Evolutionary conservation across 148 eudicot species (phyloP).

Genomic region (Hydrangea macrophylla): DNA sequence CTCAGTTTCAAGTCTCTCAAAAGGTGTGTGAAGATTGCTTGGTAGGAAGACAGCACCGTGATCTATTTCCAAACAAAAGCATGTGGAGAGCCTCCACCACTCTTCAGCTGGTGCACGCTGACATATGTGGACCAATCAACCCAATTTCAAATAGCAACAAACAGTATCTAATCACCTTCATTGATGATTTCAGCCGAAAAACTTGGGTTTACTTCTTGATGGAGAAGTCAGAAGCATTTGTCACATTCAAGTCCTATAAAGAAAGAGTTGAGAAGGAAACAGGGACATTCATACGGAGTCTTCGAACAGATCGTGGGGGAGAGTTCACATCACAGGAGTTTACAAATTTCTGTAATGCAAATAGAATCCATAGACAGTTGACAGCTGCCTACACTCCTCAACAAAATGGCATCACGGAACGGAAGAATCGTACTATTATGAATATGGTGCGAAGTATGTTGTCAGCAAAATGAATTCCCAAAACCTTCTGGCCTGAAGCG

Average conservation of each 20-base stretch:
- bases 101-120: no score
- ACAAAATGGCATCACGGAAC: slow-evolving; percentile 7
- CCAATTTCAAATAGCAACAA: not conserved
- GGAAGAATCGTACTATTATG: no score
- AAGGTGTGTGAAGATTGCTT: no score
- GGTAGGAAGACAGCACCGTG: no score
- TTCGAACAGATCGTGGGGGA: slow-evolving; percentile 13
- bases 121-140: no score
- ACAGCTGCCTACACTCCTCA: not conserved
- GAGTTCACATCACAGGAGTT: slow-evolving; percentile 16
- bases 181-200: slow-evolving; percentile 15
- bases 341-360: not conserved
- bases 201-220: slow-evolving; percentile 14
- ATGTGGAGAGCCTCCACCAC: no score
- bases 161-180: not conserved
- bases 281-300: not conserved
- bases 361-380: not conserved
- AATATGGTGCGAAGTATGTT: no score
- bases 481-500: no score
- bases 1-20: no score
- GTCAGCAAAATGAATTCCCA: no score
- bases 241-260: not conserved
- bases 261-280: slow-evolving; percentile 1
- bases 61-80: no score
- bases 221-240: slow-evolving; percentile 10